Percentiles rank a stretch among this genome's conserved stretches.
Evolutionary conservation across 1,139 yeast species (phyloP).

Genomic region (Suhomyces ambrosiae): DNA sequence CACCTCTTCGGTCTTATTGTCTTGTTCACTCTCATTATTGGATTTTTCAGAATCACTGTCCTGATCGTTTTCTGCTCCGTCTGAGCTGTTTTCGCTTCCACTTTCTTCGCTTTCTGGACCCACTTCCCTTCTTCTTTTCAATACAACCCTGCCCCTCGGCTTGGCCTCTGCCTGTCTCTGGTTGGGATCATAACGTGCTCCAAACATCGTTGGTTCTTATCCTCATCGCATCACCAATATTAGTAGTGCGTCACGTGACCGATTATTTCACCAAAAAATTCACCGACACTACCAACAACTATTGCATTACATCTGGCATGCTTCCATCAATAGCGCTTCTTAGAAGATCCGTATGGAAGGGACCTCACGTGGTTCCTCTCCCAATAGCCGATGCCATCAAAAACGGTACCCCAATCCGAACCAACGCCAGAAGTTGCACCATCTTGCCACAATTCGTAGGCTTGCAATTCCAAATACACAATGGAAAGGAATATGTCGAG

Average conservation of each 20-base stretch:
- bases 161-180: conserved; percentile 1
- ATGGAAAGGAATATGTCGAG: conserved; percentile 92
- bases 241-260: neutral
- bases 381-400: conserved; percentile 85
- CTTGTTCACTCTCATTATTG: too few relatives aligned
- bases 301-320: conserved; percentile 55
- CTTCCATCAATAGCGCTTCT: conserved; percentile 56
- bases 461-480: conserved; percentile 88
- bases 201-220: conserved; percentile 49
- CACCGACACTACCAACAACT: too few relatives aligned
- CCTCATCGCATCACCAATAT: conserved; percentile 8
- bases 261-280: neutral
- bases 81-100: conserved; percentile 14
- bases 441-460: conserved; percentile 96
- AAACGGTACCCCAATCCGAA: conserved; percentile 83
- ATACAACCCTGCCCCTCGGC: conserved; percentile 5
- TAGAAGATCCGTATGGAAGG: conserved; percentile 82
- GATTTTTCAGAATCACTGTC: neutral
- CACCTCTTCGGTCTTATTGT: too few relatives aligned
- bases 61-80: conserved; percentile 8
- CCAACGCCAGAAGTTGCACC: conserved; percentile 93
- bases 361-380: conserved; percentile 91
- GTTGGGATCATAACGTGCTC: conserved; percentile 61
- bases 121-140: conserved; percentile 16
- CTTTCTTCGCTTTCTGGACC: conserved; percentile 17